phyloP scores from a whole-genome alignment of 768 basidiomycete genomes.

The Chlorophyllum brunneum region DNA sequence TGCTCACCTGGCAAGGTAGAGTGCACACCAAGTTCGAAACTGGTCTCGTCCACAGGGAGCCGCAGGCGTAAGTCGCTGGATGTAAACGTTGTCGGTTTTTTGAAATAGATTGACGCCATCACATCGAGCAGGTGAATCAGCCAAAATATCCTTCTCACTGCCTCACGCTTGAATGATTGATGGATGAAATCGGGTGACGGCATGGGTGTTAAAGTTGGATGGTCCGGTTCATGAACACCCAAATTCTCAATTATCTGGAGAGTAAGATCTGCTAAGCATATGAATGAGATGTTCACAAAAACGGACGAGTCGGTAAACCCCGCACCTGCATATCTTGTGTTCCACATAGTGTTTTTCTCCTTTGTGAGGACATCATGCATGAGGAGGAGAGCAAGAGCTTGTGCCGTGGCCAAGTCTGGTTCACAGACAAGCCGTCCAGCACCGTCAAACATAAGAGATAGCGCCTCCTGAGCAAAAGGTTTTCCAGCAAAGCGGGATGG shows the following conservation, averaged over 20 bases:
- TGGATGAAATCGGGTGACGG: conserved; percentile 59
- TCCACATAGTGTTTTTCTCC: conserved; percentile 33
- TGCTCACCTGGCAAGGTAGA: conserved; percentile 48
- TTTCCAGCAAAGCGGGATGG: conserved; percentile 55
- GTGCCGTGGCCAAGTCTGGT: conserved; percentile 65
- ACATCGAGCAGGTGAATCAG: conserved; percentile 62
- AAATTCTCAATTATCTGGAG: conserved; percentile 64
- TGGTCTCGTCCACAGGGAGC: conserved; percentile 78
- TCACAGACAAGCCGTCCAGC: conserved; percentile 60
- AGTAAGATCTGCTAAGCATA: conserved; percentile 48
- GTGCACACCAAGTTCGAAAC: conserved; percentile 69
- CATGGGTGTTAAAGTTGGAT: conserved; percentile 53
- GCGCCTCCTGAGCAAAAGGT: conserved; percentile 57
- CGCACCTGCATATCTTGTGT: conserved; percentile 49
- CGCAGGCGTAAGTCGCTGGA: conserved; percentile 53
- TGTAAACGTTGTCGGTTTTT: conserved; percentile 37
- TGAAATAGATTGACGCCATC: conserved; percentile 41
- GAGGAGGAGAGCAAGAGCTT: conserved; percentile 72
- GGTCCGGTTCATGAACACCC: conserved; percentile 60
- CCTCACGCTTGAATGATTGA: conserved; percentile 68
- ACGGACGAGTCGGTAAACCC: conserved; percentile 14
- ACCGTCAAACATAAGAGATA: conserved; percentile 68
- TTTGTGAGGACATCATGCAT: conserved; percentile 56
- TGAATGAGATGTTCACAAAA: conserved; percentile 19
- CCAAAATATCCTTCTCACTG: conserved; percentile 81